phyloP scores from a whole-genome alignment of 1,284 basidiomycete genomes.

The Schizophyllum commune region DNA sequence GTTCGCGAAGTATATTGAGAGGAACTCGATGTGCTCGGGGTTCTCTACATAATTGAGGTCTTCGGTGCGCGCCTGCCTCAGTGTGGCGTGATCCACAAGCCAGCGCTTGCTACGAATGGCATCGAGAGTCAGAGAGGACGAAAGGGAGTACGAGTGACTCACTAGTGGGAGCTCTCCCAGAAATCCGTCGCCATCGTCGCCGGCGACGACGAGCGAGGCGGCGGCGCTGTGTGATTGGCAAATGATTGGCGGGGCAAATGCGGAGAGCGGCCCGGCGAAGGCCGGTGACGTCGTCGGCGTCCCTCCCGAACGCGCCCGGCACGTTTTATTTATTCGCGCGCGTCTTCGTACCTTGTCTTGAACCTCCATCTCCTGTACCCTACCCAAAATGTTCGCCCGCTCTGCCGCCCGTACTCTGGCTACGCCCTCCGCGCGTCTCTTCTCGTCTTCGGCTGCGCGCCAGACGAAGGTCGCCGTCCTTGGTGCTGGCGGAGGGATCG shows the following conservation, averaged over 20 bases:
- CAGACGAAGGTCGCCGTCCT: constrained; percentile 84
- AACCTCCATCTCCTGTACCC: constrained; percentile 3
- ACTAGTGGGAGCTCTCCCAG: constrained; percentile 71
- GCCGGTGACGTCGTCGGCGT: neutral
- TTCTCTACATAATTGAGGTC: constrained; percentile 75
- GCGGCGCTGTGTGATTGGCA: neutral
- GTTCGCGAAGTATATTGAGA: constrained; percentile 82
- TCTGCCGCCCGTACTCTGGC: constrained; percentile 40
- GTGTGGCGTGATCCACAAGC: constrained; percentile 75
- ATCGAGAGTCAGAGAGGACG: constrained; percentile 16
- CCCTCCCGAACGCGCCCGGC: neutral
- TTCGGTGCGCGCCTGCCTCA: constrained; percentile 63
- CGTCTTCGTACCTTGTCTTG: neutral
- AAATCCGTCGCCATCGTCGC: constrained; percentile 63
- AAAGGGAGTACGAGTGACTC: constrained; percentile 24
- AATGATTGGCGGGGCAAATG: neutral
- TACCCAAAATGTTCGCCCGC: constrained; percentile 46
- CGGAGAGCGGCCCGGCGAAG: neutral
- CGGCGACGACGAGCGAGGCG: neutral
- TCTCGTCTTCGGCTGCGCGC: constrained; percentile 71
- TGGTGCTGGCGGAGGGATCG: constrained; percentile 90
- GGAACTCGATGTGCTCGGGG: constrained; percentile 66
- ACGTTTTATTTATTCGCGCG: neutral
- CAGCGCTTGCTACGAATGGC: constrained; percentile 65
- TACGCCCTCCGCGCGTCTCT: constrained; percentile 48